Percentiles rank a stretch among this genome's conserved stretches.
These are phyloP conservation scores for Delitschia confertaspora DNA, from an alignment of 495 filamentous ascomycete genomes.

Conservation along the genomic window DNA sequence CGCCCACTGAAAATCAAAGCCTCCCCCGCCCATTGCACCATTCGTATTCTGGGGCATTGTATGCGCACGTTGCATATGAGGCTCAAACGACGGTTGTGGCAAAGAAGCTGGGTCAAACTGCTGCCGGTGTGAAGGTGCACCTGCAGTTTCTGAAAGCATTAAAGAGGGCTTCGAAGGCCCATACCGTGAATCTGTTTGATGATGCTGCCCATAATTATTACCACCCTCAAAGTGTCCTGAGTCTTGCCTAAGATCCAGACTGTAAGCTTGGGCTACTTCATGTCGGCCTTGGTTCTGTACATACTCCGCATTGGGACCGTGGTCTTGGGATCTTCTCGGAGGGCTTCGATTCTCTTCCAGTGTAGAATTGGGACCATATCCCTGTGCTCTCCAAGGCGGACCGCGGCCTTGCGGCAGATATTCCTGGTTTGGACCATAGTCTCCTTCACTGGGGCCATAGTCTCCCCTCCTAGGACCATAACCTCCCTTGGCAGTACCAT, in stretches of 20 bases:
- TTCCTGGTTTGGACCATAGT: too few species aligned
- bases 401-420: too few species aligned
- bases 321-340: too few species aligned
- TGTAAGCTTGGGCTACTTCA: too few species aligned
- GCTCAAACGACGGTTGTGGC: conserved; percentile 16
- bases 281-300: too few species aligned
- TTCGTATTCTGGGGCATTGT: conserved; percentile 23
- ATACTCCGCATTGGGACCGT: too few species aligned
- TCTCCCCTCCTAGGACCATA: too few species aligned
- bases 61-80: conserved; percentile 21
- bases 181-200: conserved; percentile 6
- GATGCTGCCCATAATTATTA: conserved; percentile 12
- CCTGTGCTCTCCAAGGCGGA: too few species aligned
- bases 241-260: conserved; percentile 21
- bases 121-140: conserved; percentile 10
- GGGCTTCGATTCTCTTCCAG: too few species aligned
- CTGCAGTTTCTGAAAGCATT: conserved; percentile 7
- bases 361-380: too few species aligned
- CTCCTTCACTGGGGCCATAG: too few species aligned
- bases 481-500: too few species aligned
- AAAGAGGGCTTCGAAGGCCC: conserved; percentile 4
- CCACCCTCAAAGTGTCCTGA: conserved; percentile 22
- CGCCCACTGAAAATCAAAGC: conserved; percentile 17
- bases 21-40: neutral
- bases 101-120: conserved; percentile 8